Percentiles rank a stretch among this genome's conserved stretches.
Evolutionary conservation across 371 early-diverging fungal species (phyloP).

Genomic region (Nematocida minor): DNA sequence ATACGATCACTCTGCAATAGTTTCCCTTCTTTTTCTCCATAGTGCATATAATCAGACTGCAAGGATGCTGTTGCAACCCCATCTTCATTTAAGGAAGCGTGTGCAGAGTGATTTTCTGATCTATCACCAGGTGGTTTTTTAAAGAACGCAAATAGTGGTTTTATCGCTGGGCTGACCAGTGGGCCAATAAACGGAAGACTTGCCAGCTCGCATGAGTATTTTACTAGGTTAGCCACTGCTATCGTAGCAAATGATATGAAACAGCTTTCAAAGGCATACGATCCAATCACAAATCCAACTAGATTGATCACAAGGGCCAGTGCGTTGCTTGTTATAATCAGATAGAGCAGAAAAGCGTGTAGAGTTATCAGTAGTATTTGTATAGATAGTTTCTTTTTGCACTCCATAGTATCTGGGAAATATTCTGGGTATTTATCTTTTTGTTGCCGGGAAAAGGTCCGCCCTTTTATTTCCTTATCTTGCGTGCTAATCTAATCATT

Average conservation of each 20-base stretch:
- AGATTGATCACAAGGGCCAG: not conserved
- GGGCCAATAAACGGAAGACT: not conserved
- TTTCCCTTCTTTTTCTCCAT: too few species aligned
- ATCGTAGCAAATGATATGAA: not conserved
- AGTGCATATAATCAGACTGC: too few species aligned
- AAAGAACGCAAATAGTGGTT: too few species aligned
- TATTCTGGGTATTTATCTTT: not conserved
- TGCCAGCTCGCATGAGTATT: not conserved
- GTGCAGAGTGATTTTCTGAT: too few species aligned
- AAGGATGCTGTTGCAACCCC: too few species aligned
- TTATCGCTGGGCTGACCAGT: too few species aligned
- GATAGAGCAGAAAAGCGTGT: not conserved
- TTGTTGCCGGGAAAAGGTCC: not conserved
- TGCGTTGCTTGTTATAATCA: not conserved
- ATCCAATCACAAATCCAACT: not conserved
- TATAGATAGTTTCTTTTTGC: not conserved
- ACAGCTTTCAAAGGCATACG: constrained; percentile 7
- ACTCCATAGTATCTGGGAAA: not conserved
- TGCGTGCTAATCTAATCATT: not conserved
- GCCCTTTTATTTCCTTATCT: too few species aligned
- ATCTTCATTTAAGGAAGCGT: too few species aligned
- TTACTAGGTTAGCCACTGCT: not conserved
- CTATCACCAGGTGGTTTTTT: too few species aligned
- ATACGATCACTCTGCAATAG: too few species aligned
- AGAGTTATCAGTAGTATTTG: not conserved